phyloP scores from a whole-genome alignment of 495 filamentous ascomycete genomes.

The Xylaria nigripes region DNA sequence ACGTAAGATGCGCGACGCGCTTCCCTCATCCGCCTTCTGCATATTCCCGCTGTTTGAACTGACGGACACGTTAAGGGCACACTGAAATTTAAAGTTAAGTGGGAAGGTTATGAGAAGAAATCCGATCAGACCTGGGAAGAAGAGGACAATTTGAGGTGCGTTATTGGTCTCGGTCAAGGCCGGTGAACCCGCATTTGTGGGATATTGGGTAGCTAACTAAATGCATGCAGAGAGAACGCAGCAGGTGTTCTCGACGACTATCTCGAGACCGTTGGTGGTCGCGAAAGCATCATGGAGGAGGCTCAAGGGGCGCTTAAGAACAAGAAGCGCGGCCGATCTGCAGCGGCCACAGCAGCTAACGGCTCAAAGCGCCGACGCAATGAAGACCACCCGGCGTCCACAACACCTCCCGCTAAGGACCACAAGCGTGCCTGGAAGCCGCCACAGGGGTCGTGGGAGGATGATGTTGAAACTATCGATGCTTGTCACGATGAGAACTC shows the following conservation, averaged over 20 bases:
- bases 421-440: conserved; percentile 46
- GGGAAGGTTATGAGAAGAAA: conserved; percentile 54
- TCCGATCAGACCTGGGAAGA: conserved; percentile 54
- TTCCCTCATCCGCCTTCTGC: not conserved
- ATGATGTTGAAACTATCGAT: conserved; percentile 46
- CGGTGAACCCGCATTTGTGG: conserved; percentile 1
- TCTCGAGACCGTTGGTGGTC: conserved; percentile 40
- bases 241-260: conserved; percentile 39
- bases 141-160: conserved; percentile 48
- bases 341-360: conserved; percentile 21
- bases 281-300: conserved; percentile 43
- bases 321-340: conserved; percentile 41
- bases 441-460: conserved; percentile 51
- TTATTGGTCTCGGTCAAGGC: not conserved
- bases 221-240: conserved; percentile 32
- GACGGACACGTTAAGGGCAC: conserved; percentile 24
- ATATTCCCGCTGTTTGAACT: not conserved
- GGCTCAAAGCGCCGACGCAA: conserved; percentile 32
- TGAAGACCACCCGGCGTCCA: conserved; percentile 28
- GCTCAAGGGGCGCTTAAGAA: conserved; percentile 29
- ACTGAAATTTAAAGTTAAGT: conserved; percentile 48
- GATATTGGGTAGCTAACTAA: conserved; percentile 3
- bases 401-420: conserved; percentile 30
- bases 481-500: conserved; percentile 47
- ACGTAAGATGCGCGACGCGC: conserved; percentile 28